Conservation (phyloP, 129 eudicot genomes). For the Pulicaria dysenterica region DNA sequence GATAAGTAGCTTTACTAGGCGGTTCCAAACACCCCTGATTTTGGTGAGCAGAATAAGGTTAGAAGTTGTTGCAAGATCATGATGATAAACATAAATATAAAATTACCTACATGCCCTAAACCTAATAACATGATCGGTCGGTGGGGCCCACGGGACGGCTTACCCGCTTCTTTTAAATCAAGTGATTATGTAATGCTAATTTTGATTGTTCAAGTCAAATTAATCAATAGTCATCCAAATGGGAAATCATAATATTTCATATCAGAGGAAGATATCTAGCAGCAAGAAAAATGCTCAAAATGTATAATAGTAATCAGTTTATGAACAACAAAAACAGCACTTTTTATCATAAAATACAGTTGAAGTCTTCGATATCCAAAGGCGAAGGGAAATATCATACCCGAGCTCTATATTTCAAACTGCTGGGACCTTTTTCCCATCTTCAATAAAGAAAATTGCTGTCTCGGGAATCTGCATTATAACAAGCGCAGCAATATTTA, state of each 20-base stretch:
- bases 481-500: neutral
- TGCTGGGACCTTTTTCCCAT: constrained; percentile 89
- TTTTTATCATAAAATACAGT: constrained; percentile 20
- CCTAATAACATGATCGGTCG: no score
- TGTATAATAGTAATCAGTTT: neutral
- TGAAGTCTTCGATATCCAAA: constrained; percentile 7
- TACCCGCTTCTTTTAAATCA: no score
- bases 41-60: no score
- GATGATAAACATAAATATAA: no score
- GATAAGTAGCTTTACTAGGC: no score
- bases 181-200: no score
- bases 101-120: no score
- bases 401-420: constrained; percentile 16
- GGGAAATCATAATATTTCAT: neutral
- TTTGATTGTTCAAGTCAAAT: no score
- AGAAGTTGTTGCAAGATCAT: no score
- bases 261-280: neutral
- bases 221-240: no score
- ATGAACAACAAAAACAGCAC: constrained; percentile 26
- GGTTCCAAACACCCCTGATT: no score
- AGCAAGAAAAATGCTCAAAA: neutral
- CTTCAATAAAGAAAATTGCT: constrained; percentile 85
- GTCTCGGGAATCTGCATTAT: constrained; percentile 69
- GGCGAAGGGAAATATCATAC: neutral
- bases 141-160: no score